Conservation (phyloP, 179 eudicot species). For the Pouteria campechiana region DNA sequence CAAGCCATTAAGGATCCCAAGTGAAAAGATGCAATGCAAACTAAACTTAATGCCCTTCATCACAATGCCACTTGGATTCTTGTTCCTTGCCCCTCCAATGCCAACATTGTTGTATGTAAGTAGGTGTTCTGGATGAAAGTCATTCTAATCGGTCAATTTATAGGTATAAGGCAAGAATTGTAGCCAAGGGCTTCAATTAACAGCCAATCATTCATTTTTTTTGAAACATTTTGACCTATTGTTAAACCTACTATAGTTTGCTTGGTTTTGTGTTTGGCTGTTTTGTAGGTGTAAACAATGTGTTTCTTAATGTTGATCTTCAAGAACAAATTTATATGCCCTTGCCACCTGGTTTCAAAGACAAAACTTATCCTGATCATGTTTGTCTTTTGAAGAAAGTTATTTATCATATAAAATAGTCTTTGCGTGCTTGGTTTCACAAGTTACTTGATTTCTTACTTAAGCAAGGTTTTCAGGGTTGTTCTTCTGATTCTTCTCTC, state of each 20-base stretch:
- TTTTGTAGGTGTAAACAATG: background rate
- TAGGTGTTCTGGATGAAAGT: conserved; percentile 2
- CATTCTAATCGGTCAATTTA: background rate
- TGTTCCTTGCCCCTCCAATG: background rate
- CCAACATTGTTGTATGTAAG: background rate
- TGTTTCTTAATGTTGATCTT: background rate
- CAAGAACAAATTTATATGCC: background rate
- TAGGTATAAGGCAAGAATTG: no score
- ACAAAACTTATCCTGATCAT: background rate
- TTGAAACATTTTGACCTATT: no score
- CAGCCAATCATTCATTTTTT: no score
- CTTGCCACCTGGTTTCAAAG: background rate
- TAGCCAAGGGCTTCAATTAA: no score
- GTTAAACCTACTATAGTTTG: background rate
- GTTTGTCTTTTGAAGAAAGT: background rate
- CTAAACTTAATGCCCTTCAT: background rate
- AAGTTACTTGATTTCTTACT: no score
- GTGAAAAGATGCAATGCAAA: background rate
- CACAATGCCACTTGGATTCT: background rate
- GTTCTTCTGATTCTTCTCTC: no score
- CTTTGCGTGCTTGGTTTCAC: no score
- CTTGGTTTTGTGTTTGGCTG: background rate
- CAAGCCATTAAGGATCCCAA: background rate
- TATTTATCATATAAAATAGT: background rate
- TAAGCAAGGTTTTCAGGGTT: no score